Base-by-base conservation (phyloP, 2,329 filamentous ascomycete genomes). In the Phoma sp. region DNA sequence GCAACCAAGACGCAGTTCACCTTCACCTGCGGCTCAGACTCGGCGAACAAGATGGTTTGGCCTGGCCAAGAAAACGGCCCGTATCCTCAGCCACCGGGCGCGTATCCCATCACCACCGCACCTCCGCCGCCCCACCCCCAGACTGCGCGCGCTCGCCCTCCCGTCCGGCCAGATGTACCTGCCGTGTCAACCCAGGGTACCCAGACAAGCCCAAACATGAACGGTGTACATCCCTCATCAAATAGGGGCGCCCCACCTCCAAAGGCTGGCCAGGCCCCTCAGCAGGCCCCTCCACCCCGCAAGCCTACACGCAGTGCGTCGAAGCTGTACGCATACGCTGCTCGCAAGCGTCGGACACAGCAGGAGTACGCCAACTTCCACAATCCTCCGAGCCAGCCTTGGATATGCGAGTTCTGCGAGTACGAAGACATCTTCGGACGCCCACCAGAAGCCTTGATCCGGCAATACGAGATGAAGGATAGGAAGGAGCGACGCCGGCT, bases 331-430 rank as follows among this genome's bases (percentile, higher is more conserved):
- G 81, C 85, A 1, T 77, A 86, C 58, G 91, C 92, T 54, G 93
- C 92, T 24, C 86, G 87, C 22, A 86, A 92, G 62, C 89, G 95
- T 6, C 88, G 89, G 55, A 84, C 90, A 41, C 84, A 91, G 68
- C 90, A 95, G 57, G 85, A 90, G 66, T 88, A 90, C 61, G 84
- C 85, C 52, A 96, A 95, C 73, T 86, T 85, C 58, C 87, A 90
- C 66, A 88, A 90, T 67, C 89, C 90, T 1, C 89, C 90, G 0
- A 89, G 91, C 62, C 91, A 96, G 58, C 84, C 92, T 45, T 98
- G 93, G 91, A 92, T 98, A 41, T 99, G 95, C 77, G 91, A 97
- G 70, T 98, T 98, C 73, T 99, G 95, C 80, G 95, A 99, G 75
- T 99, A 97, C 72, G 94, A 98, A 76, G 86, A 87, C 47, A 97